Percentiles rank a stretch among this genome's conserved stretches.
phyloP scores from a whole-genome alignment of 2,329 filamentous ascomycete genomes.

The Atkinsonella texensis region DNA sequence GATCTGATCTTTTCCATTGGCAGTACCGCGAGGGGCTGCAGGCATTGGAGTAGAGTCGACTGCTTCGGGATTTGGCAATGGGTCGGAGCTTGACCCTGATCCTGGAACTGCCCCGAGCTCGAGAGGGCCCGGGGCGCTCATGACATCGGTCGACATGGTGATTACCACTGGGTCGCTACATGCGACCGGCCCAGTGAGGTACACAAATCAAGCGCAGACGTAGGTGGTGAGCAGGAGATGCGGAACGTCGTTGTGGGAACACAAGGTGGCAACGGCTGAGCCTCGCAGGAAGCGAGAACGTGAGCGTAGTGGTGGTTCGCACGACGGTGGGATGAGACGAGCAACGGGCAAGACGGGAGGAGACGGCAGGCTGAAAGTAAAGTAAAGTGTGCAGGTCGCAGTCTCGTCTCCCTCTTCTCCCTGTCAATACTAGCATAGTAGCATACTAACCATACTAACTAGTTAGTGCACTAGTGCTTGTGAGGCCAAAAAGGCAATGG shows the following conservation, averaged over 20 bases:
- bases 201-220: constrained; percentile 7
- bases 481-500: no score
- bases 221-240: not conserved
- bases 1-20: constrained; percentile 16
- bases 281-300: constrained; percentile 4
- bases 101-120: constrained; percentile 7
- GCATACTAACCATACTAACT: no score
- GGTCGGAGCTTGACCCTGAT: constrained; percentile 16
- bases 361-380: not conserved
- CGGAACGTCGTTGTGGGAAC: constrained; percentile 2
- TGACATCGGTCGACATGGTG: constrained; percentile 45
- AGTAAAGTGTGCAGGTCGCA: not conserved
- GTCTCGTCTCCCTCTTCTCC: not conserved
- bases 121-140: constrained; percentile 31
- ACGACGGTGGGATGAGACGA: constrained; percentile 4
- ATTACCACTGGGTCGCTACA: constrained; percentile 24
- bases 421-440: no score
- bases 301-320: constrained; percentile 3
- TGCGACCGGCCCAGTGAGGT: constrained; percentile 23
- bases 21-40: constrained; percentile 14
- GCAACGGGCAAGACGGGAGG: not conserved
- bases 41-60: constrained; percentile 9
- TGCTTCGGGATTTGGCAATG: constrained; percentile 4
- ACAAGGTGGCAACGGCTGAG: constrained; percentile 3
- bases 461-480: no score